Evolutionary conservation across 176 grass and related monocot genomes (phyloP).

Genomic region (Avena sativa): DNA sequence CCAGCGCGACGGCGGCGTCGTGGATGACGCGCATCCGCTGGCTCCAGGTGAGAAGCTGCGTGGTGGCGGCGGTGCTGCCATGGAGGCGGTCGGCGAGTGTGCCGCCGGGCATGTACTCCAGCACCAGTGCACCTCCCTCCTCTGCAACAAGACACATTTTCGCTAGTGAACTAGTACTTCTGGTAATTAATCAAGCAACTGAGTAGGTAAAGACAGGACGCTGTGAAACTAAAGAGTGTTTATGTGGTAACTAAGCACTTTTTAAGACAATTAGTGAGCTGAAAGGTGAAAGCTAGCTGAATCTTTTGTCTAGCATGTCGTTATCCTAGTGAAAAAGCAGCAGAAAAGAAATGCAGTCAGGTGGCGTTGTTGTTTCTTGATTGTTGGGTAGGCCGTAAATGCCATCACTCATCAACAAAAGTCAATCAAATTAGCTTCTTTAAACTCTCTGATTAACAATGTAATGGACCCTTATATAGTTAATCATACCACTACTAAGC

Average conservation of each 20-base stretch:
- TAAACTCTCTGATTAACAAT: neutral
- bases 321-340: neutral
- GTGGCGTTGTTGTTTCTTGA: neutral
- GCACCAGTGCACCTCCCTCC: conserved; percentile 76
- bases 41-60: conserved; percentile 49
- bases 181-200: too few species aligned
- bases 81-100: conserved; percentile 68
- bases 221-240: too few species aligned
- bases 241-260: neutral
- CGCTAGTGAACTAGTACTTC: neutral
- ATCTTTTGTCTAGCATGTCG: neutral
- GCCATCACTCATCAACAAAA: neutral
- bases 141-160: conserved; percentile 39
- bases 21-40: conserved; percentile 66
- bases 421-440: neutral
- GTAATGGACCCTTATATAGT: neutral
- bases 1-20: conserved; percentile 72
- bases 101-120: conserved; percentile 76
- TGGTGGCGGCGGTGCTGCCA: neutral
- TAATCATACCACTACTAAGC: neutral
- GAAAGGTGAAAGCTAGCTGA: neutral
- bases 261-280: too few species aligned
- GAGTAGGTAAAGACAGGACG: too few species aligned
- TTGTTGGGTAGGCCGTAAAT: conserved; percentile 30
- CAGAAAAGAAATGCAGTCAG: neutral